Base-by-base conservation (phyloP, 352 stramenopile genomes). In the Phytophthora ramorum region DNA sequence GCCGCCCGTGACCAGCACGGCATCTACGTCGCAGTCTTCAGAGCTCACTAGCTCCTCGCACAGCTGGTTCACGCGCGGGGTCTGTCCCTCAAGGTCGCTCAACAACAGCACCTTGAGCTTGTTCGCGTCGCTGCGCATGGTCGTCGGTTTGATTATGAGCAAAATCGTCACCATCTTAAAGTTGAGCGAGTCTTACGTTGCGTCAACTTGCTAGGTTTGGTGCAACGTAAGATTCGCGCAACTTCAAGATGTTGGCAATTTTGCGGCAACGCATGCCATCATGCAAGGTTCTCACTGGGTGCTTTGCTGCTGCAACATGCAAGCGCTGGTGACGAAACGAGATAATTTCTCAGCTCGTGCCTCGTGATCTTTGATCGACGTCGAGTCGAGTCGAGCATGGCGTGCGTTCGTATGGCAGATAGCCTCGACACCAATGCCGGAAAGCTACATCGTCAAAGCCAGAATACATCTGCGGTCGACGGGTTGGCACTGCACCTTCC, bases 11-110 rank as follows among this genome's bases (percentile, higher is more conserved):
- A 96, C 81, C 34, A 96, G 79, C 55, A 96, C 76, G n/a, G 81
- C 88, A 37, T 91, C 81, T 19, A 94, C 74, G 47, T 92, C 74
- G 37, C 75, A 73, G 52, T 91, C 78, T 12, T 77, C 56, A 0
- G 81, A 93, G 79, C 83, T 81, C 47, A 92, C 81, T 22, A 93
- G 54, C 40, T 81, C 69, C 64, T 96, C 87, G 48, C 87, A 94
- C 19, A 96, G 76, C 56, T 80, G 75, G 47, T 91, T 94, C n/a
- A 93, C 84, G 52, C 76, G 84, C 49, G 66, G 51, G 58, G 85
- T 89, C 38, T 87, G 75, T 0, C 83, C 84, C 38, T 83, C 75
- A 16, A 93, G 66, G 51, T 93, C 81, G 68, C 83, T 91, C 35
- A 94, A 63, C 57, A 93, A 52, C 52, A 96, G 75, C 67, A 96